Conservation (phyloP, 768 basidiomycete genomes). For the Russula lepida region DNA sequence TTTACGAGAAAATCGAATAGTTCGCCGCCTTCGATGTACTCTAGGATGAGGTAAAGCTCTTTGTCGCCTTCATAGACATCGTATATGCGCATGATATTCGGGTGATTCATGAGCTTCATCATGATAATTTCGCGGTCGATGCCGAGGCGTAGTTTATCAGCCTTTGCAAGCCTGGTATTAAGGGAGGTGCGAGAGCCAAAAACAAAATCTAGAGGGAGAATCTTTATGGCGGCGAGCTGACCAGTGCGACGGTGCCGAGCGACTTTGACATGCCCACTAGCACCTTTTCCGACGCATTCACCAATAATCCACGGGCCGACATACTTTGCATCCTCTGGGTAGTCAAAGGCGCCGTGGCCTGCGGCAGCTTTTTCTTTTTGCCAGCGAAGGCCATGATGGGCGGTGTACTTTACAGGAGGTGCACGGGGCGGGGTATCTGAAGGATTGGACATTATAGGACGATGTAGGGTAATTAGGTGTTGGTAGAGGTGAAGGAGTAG, state of each 20-base stretch:
- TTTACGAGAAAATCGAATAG: slow-evolving; percentile 95
- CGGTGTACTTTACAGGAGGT: slow-evolving; percentile 61
- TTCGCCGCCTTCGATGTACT: slow-evolving; percentile 94
- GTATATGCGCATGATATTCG: slow-evolving; percentile 90
- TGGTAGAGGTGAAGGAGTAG: background rate
- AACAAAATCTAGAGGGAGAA: slow-evolving; percentile 76
- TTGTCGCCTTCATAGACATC: slow-evolving; percentile 92
- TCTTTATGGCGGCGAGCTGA: slow-evolving; percentile 93
- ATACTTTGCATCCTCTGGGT: slow-evolving; percentile 73
- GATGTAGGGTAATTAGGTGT: background rate
- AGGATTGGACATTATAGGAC: slow-evolving; percentile 24
- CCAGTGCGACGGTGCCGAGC: slow-evolving; percentile 80
- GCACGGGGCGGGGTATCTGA: slow-evolving; percentile 56
- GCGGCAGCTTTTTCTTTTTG: slow-evolving; percentile 82
- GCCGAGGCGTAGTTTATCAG: slow-evolving; percentile 74
- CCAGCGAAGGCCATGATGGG: slow-evolving; percentile 76
- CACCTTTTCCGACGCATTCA: slow-evolving; percentile 89
- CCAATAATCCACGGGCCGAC: slow-evolving; percentile 93
- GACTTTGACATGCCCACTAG: slow-evolving; percentile 90
- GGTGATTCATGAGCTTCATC: slow-evolving; percentile 99
- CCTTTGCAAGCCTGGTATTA: slow-evolving; percentile 57
- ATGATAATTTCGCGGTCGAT: slow-evolving; percentile 94
- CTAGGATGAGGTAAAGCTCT: slow-evolving; percentile 87
- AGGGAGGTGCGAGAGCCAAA: slow-evolving; percentile 64
- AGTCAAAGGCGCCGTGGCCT: slow-evolving; percentile 64